Evolutionary conservation across 257 asterid species (phyloP).

Genomic region (Leptodermis oblonga): DNA sequence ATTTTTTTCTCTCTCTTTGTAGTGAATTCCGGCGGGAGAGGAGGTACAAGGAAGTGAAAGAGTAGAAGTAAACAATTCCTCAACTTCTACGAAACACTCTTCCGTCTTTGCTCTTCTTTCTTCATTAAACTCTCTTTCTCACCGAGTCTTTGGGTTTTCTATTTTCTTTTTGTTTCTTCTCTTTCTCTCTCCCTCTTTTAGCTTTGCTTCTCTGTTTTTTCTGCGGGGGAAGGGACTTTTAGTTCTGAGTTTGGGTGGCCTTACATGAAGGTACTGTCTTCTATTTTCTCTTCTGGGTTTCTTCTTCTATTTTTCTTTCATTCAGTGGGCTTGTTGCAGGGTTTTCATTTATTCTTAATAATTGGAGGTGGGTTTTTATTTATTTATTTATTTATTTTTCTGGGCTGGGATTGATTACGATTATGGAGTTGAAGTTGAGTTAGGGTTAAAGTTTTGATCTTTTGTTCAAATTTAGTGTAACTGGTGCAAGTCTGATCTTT

Average conservation of each 20-base stretch:
- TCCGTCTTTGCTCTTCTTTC: conserved; percentile 13
- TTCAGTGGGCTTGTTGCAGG: conserved; percentile 31
- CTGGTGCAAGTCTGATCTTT: neutral
- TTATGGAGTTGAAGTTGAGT: neutral
- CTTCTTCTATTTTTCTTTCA: conserved; percentile 12
- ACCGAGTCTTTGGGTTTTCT: no score
- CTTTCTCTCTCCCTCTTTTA: neutral
- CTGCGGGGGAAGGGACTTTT: conserved; percentile 8
- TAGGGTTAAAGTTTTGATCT: conserved; percentile 14
- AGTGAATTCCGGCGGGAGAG: conserved; percentile 59
- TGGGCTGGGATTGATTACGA: neutral
- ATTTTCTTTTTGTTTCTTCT: neutral
- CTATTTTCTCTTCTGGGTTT: conserved; percentile 11
- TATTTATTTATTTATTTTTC: neutral
- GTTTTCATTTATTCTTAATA: neutral
- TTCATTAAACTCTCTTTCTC: conserved; percentile 20
- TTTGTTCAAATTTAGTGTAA: neutral
- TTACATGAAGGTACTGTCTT: conserved; percentile 36
- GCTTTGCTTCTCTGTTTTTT: conserved; percentile 1
- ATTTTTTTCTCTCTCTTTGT: neutral
- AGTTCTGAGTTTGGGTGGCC: neutral
- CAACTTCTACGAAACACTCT: conserved; percentile 71
- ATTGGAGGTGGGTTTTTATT: conserved; percentile 11
- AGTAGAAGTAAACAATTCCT: conserved; percentile 81
- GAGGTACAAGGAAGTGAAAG: conserved; percentile 63